Evolutionary conservation across 371 early-diverging fungal genomes (phyloP), one percentile per base, ranked within the genome.

Genomic region (Amoeboaphelidium occidentale): DNA sequence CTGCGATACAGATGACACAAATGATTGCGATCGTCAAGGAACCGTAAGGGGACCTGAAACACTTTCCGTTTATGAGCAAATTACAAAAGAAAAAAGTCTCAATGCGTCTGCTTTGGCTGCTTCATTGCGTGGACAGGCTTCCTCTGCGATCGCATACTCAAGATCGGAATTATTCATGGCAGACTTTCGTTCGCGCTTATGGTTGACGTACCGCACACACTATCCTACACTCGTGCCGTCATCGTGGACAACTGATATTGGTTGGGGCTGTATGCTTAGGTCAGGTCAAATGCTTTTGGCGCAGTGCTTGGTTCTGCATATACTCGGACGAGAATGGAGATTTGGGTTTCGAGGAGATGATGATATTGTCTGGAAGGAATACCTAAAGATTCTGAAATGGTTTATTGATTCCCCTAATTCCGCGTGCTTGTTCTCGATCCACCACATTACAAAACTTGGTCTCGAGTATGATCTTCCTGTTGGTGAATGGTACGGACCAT

Each of bases 241-340:
- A 32, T n/a, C 23, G n/a, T 28, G 46, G 6, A n/a, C 27, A 17
- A n/a, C 27, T 27, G 45, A 71, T 55, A 53, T 58, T 25, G 91
- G 90, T 1, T 90, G 90, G 90, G 96, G 96, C 0, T 96, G 96
- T 63, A 96, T 96, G 96, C 63, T 96, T 42, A 63, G 96, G 25
- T 82, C 84, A 28, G 92, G 90, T 0, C 96, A 96, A 58, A 84
- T 83, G 60, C 61, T 96, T 47, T 63, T 96, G 46, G 84, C 84
- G 0, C 83, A 84, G 54, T 76, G 88, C 0, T 62, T 90, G 10
- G 57, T 83, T 48, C 56, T 79, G 10, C 10, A 32, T 6, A 32
- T 32, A 10, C 39, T 32, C 6, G 42, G 42, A 6, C 4, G 39
- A n/a, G 42, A 42, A 42, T 49, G 50, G 42, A 2, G 42, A 21